A percentile compares a stretch with the other conserved stretches of the same genome.
phyloP scores from a whole-genome alignment of 75 land plant species.

The Gnetum montanum region DNA sequence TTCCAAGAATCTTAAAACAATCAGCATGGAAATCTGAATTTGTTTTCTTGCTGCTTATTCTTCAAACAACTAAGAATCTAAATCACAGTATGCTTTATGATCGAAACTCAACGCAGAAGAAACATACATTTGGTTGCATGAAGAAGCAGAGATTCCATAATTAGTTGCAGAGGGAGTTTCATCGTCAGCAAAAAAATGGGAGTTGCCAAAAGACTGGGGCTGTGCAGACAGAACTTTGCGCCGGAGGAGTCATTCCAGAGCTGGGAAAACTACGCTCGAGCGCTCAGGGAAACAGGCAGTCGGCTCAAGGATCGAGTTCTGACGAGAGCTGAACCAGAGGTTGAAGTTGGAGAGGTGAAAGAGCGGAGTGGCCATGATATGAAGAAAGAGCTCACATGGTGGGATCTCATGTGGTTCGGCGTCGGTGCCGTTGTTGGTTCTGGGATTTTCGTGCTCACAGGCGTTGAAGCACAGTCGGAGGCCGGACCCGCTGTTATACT shows the following conservation, averaged over 20 bases:
- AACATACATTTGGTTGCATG: too few species aligned
- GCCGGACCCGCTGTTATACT: constrained; percentile 71
- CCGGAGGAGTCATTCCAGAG: constrained; percentile 81
- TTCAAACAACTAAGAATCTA: too few species aligned
- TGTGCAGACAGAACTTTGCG: too few species aligned
- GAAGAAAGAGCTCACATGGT: constrained; percentile 72
- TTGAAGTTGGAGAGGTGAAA: constrained; percentile 37
- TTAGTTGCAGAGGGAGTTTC: too few species aligned
- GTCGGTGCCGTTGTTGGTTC: constrained; percentile 81
- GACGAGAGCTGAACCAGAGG: constrained; percentile 28
- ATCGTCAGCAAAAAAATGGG: too few species aligned
- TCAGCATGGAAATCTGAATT: too few species aligned
- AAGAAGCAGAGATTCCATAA: too few species aligned
- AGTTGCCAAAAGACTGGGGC: too few species aligned
- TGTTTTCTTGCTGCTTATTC: too few species aligned
- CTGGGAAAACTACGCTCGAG: constrained; percentile 42
- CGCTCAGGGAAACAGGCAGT: constrained; percentile 23
- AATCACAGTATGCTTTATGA: too few species aligned
- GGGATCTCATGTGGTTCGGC: constrained; percentile 82
- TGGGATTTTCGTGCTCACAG: constrained; percentile 89
- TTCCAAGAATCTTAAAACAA: too few species aligned
- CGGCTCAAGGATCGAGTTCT: constrained; percentile 46
- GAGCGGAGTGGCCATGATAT: constrained; percentile 47
- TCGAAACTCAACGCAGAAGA: too few species aligned
- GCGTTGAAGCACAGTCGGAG: constrained; percentile 30